Base-by-base conservation (phyloP, 73 alveolate genomes). In the Uronychia setigera region DNA sequence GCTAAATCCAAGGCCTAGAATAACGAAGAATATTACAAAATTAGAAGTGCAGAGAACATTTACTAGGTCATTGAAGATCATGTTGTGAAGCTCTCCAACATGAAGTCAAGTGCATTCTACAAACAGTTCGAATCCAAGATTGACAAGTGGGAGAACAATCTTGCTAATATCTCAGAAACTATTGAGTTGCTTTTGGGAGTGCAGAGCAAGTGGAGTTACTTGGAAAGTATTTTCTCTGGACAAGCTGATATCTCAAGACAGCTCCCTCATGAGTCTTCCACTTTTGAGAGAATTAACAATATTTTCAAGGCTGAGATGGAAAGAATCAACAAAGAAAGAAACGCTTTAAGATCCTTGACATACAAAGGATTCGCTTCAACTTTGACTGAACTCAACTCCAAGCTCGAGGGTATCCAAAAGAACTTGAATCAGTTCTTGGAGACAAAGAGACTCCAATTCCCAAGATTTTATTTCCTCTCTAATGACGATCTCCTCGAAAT, bases 401-500 rank as follows among this genome's bases (percentile, higher is more conserved):
- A 88, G 76, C 85, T 97, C 80, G 99, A 98, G 78, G 95, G 92
- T 74, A 97, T 97, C 79, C 98, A 98, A 90, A 98, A 97, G 95
- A 93, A 95, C 77, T 90, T 98, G 46, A 96, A 95, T 91, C 97
- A 98, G 90, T 98, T 94, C 94, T 85, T 98, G 81, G 99, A 97
- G 95, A 97, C 96, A 89, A 96, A 98, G 96, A 93, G 99, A 79
- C 95, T 94, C 83, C 93, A 92, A 85, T 99, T 99, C 96, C 99
- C 99, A 26, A 95, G 99, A 91, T 99, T 99, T 97, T 99, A 98
- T 93, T 99, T 99, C 99, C 93, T 99, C 67, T 98, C 99, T 67
- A 98, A 98, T 87, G 99, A 99, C 84, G 99, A 99, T 92, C 92
- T 99, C 59, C 96, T 98, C 60, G 99, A 98, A 35, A 95, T 98